Conservation (phyloP, 805 yeast species). For the Monosporozyma yasuniensis region DNA sequence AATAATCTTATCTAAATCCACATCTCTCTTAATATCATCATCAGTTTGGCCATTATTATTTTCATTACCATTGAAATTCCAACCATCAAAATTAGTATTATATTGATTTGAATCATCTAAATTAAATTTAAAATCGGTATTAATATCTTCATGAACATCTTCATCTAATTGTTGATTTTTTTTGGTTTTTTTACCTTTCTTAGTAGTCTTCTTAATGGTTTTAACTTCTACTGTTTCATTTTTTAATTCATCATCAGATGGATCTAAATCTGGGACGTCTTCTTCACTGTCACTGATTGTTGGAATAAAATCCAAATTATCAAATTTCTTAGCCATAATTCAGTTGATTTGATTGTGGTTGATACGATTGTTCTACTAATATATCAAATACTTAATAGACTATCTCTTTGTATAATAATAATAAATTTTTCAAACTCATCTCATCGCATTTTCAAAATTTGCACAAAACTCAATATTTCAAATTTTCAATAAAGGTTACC, state of each 20-base stretch:
- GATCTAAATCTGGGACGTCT: constrained; percentile 48
- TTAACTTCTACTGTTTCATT: constrained; percentile 11
- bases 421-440: constrained; percentile 10
- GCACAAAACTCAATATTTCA: background rate
- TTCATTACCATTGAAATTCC: constrained; percentile 62
- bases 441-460: too few species aligned
- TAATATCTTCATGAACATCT: constrained; percentile 45
- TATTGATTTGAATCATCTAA: constrained; percentile 38
- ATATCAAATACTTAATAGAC: too few species aligned
- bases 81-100: constrained; percentile 51
- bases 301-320: constrained; percentile 42
- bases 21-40: constrained; percentile 40
- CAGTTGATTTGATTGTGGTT: background rate
- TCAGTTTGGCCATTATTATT: constrained; percentile 8
- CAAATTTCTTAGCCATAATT: constrained; percentile 13
- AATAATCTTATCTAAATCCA: constrained; percentile 81
- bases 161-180: constrained; percentile 31
- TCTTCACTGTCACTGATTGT: constrained; percentile 75
- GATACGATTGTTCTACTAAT: too few species aligned
- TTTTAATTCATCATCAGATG: constrained; percentile 37
- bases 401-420: background rate
- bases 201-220: constrained; percentile 18
- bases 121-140: constrained; percentile 67
- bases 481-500: background rate
- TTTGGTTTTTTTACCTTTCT: constrained; percentile 12